Evolutionary conservation across 2,329 filamentous ascomycete genomes (phyloP).

Genomic region (Coniochaeta hoffmannii): DNA sequence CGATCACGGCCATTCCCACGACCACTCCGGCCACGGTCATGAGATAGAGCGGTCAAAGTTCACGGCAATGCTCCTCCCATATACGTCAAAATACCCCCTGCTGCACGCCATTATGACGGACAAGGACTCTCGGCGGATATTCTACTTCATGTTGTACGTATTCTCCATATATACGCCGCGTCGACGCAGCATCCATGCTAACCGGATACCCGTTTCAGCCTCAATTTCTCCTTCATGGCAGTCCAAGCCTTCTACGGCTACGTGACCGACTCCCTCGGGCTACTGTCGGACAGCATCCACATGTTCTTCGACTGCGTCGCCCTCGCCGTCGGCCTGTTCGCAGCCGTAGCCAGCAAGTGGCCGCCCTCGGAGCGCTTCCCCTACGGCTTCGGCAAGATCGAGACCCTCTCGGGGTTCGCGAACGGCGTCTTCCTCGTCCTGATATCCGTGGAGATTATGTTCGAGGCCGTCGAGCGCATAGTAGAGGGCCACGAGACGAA

Average conservation of each 20-base stretch:
- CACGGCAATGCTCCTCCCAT: constrained; percentile 64
- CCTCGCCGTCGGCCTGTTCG: constrained; percentile 80
- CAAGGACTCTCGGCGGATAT: constrained; percentile 88
- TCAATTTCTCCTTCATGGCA: constrained; percentile 93
- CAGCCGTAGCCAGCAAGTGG: constrained; percentile 95
- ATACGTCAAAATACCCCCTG: constrained; percentile 65
- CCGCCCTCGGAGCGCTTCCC: constrained; percentile 82
- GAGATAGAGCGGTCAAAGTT: constrained; percentile 54
- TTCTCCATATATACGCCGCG: background rate
- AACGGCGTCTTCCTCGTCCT: constrained; percentile 95
- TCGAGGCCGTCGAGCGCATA: constrained; percentile 85
- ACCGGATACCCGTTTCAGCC: constrained; percentile 35
- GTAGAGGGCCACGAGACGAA: constrained; percentile 78
- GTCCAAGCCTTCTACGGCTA: constrained; percentile 94
- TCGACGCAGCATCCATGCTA: background rate
- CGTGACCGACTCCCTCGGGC: constrained; percentile 81
- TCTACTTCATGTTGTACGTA: constrained; percentile 88
- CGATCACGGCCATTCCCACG: constrained; percentile 26
- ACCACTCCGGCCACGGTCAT: constrained; percentile 28
- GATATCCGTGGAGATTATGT: constrained; percentile 91
- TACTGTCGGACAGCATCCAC: constrained; percentile 97
- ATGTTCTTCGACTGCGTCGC: constrained; percentile 99
- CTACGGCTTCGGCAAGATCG: constrained; percentile 94
- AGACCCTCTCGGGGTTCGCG: constrained; percentile 91
- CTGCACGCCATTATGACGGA: constrained; percentile 81